Evolutionary conservation across 2,329 filamentous ascomycete species (phyloP), one percentile per base, ranked within the genome.

Genomic region (Apiospora sp.): DNA sequence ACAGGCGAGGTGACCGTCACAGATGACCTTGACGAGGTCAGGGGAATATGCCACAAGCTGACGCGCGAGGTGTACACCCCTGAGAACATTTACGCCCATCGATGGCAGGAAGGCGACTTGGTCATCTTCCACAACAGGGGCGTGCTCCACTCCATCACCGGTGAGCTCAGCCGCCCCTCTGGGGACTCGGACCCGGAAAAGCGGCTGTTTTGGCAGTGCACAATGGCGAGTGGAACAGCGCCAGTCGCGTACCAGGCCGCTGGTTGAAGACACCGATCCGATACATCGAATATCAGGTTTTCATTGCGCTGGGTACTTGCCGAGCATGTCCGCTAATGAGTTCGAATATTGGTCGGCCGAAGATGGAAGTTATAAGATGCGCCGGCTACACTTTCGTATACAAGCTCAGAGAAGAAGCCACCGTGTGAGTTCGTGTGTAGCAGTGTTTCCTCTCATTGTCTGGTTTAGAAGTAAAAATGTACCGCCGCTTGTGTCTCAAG

Each of bases 91-190:
- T 94, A 94, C 79, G 85, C 92, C 10, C 91, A 94, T 76, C 92
- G 95, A 76, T 95, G 93, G 93, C 85, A 92, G 76, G 90, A 93
- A 79, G 93, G 93, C 6, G 93, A 95, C 78, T 82, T 94, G 72
- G 93, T 94, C 0, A 84, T 95, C 37, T 95, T 95, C 82, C 92
- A 95, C 81, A 95, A 95, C 78, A 89, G 92, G 12, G 93, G 93
- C 1, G 86, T 94, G 19, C 80, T 95, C 71, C 93, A 96, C 81
- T 92, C 89, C 3, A 93, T 95, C 1, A 92, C 94, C 0, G 93
- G 93, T 0, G 91, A 91, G 0, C 95, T 95, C 81, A 87, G 87
- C 10, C 51, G 24, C 3, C 2, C 51, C 4, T 30, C 51, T 19
- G 27, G 51, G 13, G 51, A 58, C 13, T 30, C 51, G 30, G 88